A percentile compares a stretch with the other conserved stretches of the same genome.
These are phyloP conservation scores for Tolypocladium tropicale DNA, from an alignment of 2,329 filamentous ascomycete genomes.

Conservation along the genomic window DNA sequence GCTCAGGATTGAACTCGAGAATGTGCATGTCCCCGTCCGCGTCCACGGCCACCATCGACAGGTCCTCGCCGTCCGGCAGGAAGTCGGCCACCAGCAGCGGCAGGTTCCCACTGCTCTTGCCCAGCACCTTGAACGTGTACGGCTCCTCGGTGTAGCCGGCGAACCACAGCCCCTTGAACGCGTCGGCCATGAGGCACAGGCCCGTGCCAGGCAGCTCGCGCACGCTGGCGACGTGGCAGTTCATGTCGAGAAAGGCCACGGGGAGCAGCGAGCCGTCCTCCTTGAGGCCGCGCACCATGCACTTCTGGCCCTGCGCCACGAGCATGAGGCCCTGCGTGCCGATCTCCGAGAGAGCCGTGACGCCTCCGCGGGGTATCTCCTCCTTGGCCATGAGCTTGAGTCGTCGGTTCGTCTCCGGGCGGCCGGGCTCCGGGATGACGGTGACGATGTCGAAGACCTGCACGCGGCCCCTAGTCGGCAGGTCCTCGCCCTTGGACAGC, in stretches of 20 bases:
- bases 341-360: slow-evolving; percentile 76
- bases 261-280: slow-evolving; percentile 88
- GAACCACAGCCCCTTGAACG: slow-evolving; percentile 91
- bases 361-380: slow-evolving; percentile 81
- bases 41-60: slow-evolving; percentile 77
- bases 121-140: slow-evolving; percentile 88
- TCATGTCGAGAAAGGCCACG: slow-evolving; percentile 96
- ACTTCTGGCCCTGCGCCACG: slow-evolving; percentile 90
- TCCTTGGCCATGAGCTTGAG: slow-evolving; percentile 83
- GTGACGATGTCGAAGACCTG: slow-evolving; percentile 87
- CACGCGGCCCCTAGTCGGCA: slow-evolving; percentile 73
- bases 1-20: slow-evolving; percentile 88
- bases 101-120: slow-evolving; percentile 70
- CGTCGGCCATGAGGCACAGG: slow-evolving; percentile 79
- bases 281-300: slow-evolving; percentile 91
- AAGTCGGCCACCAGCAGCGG: slow-evolving; percentile 80
- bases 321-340: slow-evolving; percentile 83
- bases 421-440: slow-evolving; percentile 80
- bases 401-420: slow-evolving; percentile 74
- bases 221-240: slow-evolving; percentile 79
- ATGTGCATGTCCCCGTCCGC: slow-evolving; percentile 79
- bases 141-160: slow-evolving; percentile 94
- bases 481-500: slow-evolving; percentile 79
- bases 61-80: slow-evolving; percentile 70
- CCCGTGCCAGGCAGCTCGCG: slow-evolving; percentile 78